A percentile compares a stretch with the other conserved stretches of the same genome.
phyloP scores from a whole-genome alignment of 495 filamentous ascomycete species.

The Aspergillus heteromorphus region DNA sequence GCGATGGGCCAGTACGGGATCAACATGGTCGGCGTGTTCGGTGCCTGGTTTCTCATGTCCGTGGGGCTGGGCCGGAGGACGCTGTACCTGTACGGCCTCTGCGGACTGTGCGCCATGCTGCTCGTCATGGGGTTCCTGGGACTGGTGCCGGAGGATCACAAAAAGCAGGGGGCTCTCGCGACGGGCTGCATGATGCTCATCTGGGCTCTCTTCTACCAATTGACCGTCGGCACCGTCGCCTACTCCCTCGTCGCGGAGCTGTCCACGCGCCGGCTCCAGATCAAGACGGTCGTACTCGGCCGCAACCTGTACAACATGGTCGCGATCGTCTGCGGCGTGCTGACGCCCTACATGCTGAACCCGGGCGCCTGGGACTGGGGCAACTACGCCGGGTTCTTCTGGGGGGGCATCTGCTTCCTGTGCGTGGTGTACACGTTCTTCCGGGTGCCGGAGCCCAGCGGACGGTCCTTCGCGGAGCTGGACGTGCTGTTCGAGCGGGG shows the following conservation, averaged over 20 bases:
- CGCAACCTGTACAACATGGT: constrained; percentile 70
- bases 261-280: constrained; percentile 66
- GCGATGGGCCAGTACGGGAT: constrained; percentile 71
- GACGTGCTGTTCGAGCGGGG: constrained; percentile 65
- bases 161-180: constrained; percentile 53
- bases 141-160: constrained; percentile 51
- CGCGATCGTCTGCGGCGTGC: constrained; percentile 60
- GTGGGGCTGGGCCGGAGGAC: constrained; percentile 63
- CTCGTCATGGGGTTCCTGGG: constrained; percentile 71
- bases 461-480: constrained; percentile 67
- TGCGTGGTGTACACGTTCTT: constrained; percentile 73
- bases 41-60: constrained; percentile 69
- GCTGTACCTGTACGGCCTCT: constrained; percentile 65
- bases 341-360: constrained; percentile 76
- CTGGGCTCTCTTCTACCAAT: constrained; percentile 70
- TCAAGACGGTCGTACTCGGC: constrained; percentile 70
- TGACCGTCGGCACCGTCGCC: constrained; percentile 72
- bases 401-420: constrained; percentile 66
- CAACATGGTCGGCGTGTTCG: constrained; percentile 67
- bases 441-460: constrained; percentile 66
- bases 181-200: constrained; percentile 66
- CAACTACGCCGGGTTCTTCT: constrained; percentile 79
- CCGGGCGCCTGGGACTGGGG: constrained; percentile 69
- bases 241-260: constrained; percentile 74
- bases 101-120: constrained; percentile 59